phyloP scores from a whole-genome alignment of 1,284 basidiomycete genomes.

The Microbotryum intermedium region DNA sequence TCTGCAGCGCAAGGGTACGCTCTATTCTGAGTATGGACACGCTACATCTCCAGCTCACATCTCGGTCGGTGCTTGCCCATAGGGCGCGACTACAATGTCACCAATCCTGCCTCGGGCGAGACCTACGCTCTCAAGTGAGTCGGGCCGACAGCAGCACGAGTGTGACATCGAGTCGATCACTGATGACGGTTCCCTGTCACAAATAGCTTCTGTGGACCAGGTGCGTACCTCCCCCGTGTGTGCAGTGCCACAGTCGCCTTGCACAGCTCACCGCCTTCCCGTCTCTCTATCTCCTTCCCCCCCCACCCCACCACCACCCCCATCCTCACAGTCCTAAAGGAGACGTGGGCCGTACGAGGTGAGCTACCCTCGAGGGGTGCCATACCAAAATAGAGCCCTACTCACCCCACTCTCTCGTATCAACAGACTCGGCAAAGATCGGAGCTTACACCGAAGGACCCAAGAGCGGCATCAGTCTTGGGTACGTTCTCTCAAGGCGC shows the following conservation, averaged over 20 bases:
- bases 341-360: slow-evolving; percentile 46
- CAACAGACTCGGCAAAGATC: slow-evolving; percentile 46
- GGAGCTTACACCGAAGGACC: slow-evolving; percentile 54
- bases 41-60: not conserved
- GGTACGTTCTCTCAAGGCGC: slow-evolving; percentile 38
- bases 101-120: not conserved
- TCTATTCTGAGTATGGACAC: no score
- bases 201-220: slow-evolving; percentile 19
- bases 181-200: slow-evolving; percentile 9
- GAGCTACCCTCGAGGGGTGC: not conserved
- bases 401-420: slow-evolving; percentile 44
- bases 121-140: slow-evolving; percentile 2
- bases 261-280: not conserved
- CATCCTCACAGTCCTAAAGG: slow-evolving; percentile 46
- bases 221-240: not conserved
- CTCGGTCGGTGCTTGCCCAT: no score
- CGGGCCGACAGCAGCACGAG: not conserved
- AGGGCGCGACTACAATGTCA: slow-evolving; percentile 1
- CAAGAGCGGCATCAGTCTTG: slow-evolving; percentile 61
- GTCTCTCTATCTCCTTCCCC: slow-evolving; percentile 3
- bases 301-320: slow-evolving; percentile 53
- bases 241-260: no score
- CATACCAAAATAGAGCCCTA: not conserved
- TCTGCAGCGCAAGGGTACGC: not conserved
- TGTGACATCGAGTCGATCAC: slow-evolving; percentile 11